Percentiles rank a stretch among this genome's conserved stretches.
Conservation (phyloP, 2,329 filamentous ascomycete genomes). For the Trichoderma polysporum region DNA sequence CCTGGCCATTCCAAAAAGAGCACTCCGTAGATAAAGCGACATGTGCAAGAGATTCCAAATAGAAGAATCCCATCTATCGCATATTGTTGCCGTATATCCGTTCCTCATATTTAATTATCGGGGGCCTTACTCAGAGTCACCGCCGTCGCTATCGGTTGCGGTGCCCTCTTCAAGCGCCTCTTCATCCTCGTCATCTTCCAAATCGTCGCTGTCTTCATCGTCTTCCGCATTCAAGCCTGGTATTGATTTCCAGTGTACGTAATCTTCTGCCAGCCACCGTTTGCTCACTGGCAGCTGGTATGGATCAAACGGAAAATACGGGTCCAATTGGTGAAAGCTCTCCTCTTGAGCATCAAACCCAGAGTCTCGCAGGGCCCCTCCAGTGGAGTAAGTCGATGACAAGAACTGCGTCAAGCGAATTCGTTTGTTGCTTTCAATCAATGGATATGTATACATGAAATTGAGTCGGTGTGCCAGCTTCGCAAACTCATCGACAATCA, state of each 20-base stretch:
- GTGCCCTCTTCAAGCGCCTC: slow-evolving; percentile 54
- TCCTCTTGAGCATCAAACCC: slow-evolving; percentile 60
- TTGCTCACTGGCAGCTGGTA: slow-evolving; percentile 87
- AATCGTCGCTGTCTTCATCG: slow-evolving; percentile 54
- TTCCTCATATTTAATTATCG: slow-evolving; percentile 1
- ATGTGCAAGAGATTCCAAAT: slow-evolving; percentile 1
- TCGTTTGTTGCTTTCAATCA: slow-evolving; percentile 90
- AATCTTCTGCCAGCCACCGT: slow-evolving; percentile 82
- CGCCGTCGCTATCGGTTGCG: slow-evolving; percentile 50
- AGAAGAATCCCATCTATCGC: background rate
- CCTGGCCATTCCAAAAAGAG: background rate
- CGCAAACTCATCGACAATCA: slow-evolving; percentile 89
- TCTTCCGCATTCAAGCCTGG: slow-evolving; percentile 64
- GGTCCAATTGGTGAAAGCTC: slow-evolving; percentile 80
- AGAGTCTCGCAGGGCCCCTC: slow-evolving; percentile 54
- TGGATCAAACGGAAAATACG: slow-evolving; percentile 96
- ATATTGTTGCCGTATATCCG: background rate
- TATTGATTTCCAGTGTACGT: slow-evolving; percentile 76
- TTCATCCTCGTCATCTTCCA: slow-evolving; percentile 49
- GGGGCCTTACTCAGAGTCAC: slow-evolving; percentile 31
- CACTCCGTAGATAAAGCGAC: background rate
- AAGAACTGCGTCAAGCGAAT: slow-evolving; percentile 74
- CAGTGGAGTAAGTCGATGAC: slow-evolving; percentile 54
- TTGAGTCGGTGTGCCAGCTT: slow-evolving; percentile 80
- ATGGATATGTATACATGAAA: slow-evolving; percentile 84